Base-by-base conservation (phyloP, 805 yeast genomes). In the Ogataea pini region DNA sequence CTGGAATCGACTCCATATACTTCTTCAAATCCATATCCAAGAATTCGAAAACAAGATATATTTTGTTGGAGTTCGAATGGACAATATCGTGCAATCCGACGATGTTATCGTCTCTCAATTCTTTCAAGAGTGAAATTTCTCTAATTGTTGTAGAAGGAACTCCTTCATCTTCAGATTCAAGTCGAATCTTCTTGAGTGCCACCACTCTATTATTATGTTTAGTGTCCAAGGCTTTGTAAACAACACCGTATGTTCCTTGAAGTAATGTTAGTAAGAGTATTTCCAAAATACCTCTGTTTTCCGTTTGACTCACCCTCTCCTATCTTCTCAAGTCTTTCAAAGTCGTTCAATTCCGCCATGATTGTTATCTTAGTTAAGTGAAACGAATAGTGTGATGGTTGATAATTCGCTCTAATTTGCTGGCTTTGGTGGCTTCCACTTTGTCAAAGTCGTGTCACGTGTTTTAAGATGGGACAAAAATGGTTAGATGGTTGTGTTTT, bases 131-230 rank as follows among this genome's bases (percentile, higher is more conserved):
- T 1, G 98, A 92, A 58, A 94, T 94, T 65, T 94, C 99, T 60
- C 99, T 78, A 50, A 94, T 94, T 5, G 99, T 98, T 0, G 99
- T 94, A 1, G 97, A 90, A 1, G 99, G 99, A 18, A 95, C 97
- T 16, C 99, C 99, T 67, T 94, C 99, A 67, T 89, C 96, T 68
- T 94, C 99, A 17, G 96, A 89, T 66, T 94, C 99, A 45, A 94
- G 72, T 49, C 98, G 81, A 67, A 94, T 95, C 71, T 94, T 95
- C 69, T 94, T 94, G 58, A 94, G 73, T 0, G 99, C 99, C 31
- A 94, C 99, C 38, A 90, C 81, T n/a, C 97, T 79, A 71, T 92
- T 92, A 57, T 90, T 87, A 65, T 92, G 90, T 56, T 82, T 84
- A 40, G 83, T 82, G 64, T 92, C 97, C 44, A 90, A 75, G 1